These are phyloP conservation scores for Sanguinoderma infundibulare DNA, from an alignment of 1,284 basidiomycete species.

Conservation along the genomic window DNA sequence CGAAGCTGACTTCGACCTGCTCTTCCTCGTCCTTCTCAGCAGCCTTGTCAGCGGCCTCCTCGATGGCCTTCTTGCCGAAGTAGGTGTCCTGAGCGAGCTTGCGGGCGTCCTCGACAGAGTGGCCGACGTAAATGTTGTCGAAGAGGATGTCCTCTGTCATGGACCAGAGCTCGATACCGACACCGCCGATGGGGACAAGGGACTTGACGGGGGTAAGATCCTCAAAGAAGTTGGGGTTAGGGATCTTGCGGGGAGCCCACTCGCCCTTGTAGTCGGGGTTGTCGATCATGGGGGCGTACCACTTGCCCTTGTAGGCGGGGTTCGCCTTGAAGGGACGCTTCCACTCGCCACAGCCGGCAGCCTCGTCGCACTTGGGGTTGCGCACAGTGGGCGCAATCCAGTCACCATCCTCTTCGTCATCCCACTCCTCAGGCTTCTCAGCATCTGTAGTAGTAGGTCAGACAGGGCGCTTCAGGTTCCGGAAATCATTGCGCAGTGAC, in stretches of 20 bases:
- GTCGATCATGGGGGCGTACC: constrained; percentile 92
- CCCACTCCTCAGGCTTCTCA: constrained; percentile 99
- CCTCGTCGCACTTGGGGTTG: constrained; percentile 91
- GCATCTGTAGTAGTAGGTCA: constrained; percentile 57
- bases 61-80: constrained; percentile 79
- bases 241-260: constrained; percentile 92
- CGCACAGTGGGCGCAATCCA: constrained; percentile 91
- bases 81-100: constrained; percentile 84
- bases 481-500: constrained; percentile 24
- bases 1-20: constrained; percentile 60
- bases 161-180: constrained; percentile 98
- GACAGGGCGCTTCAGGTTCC: neutral
- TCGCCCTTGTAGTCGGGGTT: constrained; percentile 98
- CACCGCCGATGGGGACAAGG: constrained; percentile 88
- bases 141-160: constrained; percentile 99
- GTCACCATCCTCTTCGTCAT: constrained; percentile 99
- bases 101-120: constrained; percentile 85
- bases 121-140: constrained; percentile 93
- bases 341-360: constrained; percentile 95
- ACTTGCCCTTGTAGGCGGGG: constrained; percentile 95
- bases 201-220: constrained; percentile 85
- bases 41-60: constrained; percentile 56
- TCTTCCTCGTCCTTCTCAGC: constrained; percentile 50
- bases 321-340: constrained; percentile 87
- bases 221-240: constrained; percentile 94